Evolutionary conservation across 225 moss, liverwort and hornwort genomes (phyloP).

Genomic region (Thuidium tamariscinum): DNA sequence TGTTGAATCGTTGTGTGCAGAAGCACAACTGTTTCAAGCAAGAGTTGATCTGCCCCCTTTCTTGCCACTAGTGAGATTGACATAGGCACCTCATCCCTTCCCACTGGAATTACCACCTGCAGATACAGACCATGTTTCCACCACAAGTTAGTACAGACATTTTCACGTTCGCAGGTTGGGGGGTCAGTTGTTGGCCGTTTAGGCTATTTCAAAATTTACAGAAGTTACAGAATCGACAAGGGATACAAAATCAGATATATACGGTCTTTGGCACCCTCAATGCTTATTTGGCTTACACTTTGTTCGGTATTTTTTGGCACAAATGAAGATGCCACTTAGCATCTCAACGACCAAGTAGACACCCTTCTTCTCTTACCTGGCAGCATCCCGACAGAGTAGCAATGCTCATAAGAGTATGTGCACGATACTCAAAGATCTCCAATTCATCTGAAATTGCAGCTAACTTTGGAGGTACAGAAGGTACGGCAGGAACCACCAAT

Average conservation of each 20-base stretch:
- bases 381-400: constrained; percentile 38
- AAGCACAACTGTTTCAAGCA: constrained; percentile 31
- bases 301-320: background rate
- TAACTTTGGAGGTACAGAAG: constrained; percentile 16
- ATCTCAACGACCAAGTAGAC: background rate
- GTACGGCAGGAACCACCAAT: constrained; percentile 21
- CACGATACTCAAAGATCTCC: constrained; percentile 16
- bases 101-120: constrained; percentile 32
- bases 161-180: background rate
- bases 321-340: background rate
- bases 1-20: constrained; percentile 27
- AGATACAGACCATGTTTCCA: background rate
- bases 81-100: constrained; percentile 20
- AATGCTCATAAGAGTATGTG: constrained; percentile 28
- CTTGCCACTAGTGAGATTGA: constrained; percentile 31
- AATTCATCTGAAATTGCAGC: constrained; percentile 4
- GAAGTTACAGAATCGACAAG: background rate
- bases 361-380: constrained; percentile 5
- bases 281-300: background rate
- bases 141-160: background rate
- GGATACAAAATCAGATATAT: background rate
- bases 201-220: background rate
- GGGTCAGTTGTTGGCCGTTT: background rate
- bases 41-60: constrained; percentile 17
- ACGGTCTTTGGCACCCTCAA: background rate